Conservation (phyloP, 345 rosid genomes). For the Linum tenue region DNA sequence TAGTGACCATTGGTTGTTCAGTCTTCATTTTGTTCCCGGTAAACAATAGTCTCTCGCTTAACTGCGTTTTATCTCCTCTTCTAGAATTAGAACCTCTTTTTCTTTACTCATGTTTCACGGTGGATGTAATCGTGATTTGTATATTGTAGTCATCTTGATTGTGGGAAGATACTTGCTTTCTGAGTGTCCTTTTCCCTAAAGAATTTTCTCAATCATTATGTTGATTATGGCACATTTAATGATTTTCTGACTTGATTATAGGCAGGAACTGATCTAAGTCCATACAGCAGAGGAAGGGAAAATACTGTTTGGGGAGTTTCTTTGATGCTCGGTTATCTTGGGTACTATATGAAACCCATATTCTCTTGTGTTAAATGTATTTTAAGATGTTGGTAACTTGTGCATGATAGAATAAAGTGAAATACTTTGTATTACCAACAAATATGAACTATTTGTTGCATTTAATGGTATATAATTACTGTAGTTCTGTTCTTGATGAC, state of each 20-base stretch:
- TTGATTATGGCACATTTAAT: background rate
- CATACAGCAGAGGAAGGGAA: constrained; percentile 79
- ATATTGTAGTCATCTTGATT: background rate
- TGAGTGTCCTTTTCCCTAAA: background rate
- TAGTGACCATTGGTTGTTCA: constrained; percentile 88
- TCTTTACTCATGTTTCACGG: background rate
- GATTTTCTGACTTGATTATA: constrained; percentile 18
- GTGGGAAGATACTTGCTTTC: background rate
- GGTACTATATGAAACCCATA: constrained; percentile 38
- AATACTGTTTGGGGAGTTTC: constrained; percentile 90
- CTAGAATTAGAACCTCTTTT: background rate
- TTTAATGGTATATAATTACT: no score
- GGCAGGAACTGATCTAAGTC: constrained; percentile 79
- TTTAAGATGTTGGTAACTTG: background rate
- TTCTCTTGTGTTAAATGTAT: constrained; percentile 4
- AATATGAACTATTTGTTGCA: no score
- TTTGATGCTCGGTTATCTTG: constrained; percentile 87
- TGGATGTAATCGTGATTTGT: background rate
- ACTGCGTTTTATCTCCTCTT: background rate
- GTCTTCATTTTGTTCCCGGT: constrained; percentile 88
- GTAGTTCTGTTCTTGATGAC: background rate
- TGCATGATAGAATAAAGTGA: background rate
- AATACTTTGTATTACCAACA: no score
- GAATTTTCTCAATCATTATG: constrained; percentile 1
- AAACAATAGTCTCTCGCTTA: constrained; percentile 5